Evolutionary conservation across 805 yeast genomes (phyloP).

Genomic region (Soucietia sequanensis): DNA sequence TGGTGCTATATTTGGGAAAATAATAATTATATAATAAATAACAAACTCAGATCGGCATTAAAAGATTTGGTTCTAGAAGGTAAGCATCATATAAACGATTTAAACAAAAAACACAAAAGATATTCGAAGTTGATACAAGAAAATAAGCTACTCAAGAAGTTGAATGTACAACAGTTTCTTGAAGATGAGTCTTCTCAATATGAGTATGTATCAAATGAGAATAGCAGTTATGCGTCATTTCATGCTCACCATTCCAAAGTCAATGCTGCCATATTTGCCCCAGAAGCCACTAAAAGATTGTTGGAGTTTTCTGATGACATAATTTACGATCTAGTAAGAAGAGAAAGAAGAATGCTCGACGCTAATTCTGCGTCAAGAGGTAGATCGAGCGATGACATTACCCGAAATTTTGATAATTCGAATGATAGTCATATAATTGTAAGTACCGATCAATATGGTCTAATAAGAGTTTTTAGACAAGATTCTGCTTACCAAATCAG

Average conservation of each 20-base stretch:
- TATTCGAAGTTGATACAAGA: conserved; percentile 28
- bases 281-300: conserved; percentile 60
- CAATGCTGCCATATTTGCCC: conserved; percentile 78
- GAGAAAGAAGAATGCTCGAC: conserved; percentile 15
- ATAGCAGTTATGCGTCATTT: conserved; percentile 63
- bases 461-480: conserved; percentile 74
- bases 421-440: conserved; percentile 54
- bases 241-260: conserved; percentile 76
- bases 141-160: conserved; percentile 25
- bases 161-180: conserved; percentile 22
- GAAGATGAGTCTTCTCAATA: conserved; percentile 15
- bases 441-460: conserved; percentile 73
- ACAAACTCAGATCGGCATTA: conserved; percentile 31
- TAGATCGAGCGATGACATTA: not conserved
- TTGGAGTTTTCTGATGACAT: conserved; percentile 76
- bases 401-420: not conserved
- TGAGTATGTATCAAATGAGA: conserved; percentile 43
- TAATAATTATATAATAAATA: conserved; percentile 41
- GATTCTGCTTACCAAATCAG: conserved; percentile 58
- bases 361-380: not conserved
- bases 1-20: conserved; percentile 81
- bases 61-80: conserved; percentile 36
- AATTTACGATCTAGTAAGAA: conserved; percentile 57
- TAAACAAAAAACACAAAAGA: conserved; percentile 25
- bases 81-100: conserved; percentile 30